Evolutionary conservation across 176 grass and related monocot species (phyloP), one percentile per base, ranked within the genome.

Genomic region (Melocanna baccifera): DNA sequence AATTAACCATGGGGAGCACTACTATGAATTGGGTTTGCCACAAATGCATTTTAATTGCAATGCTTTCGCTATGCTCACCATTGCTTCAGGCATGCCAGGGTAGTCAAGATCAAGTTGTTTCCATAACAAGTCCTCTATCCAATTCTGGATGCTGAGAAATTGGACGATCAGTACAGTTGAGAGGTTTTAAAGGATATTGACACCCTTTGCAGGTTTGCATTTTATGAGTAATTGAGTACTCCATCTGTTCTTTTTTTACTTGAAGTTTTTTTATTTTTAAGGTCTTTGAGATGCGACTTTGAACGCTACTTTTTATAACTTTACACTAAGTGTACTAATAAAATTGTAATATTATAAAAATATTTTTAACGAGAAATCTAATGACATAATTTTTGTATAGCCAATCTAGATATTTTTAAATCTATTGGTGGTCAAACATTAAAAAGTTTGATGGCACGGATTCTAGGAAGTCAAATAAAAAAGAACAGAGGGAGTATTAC

Each of bases 101-200:
- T 97, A 97, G 76, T 97, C 93, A 81, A 97, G 89, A 91, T 94
- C 92, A 63, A 97, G 92, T 55, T 94, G 95, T 77, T 92, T 92
- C 95, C 92, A 94, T 64, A 94, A 86, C 48, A 97, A 78, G 90
- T 97, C 95, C 69, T 91, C 90, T 76, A 94, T 91, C 95, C 95
- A 97, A 81, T 97, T 97, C 79, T 84, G 84, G 45, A 94, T 92
- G 90, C 92, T 97, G 90, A 80, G 68, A 87, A 83, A 77, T 65
- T 72, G 36, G 64, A 57, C 7, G 37, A 83, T 19, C 57, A 71
- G 68, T 16, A 73, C 20, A 25, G 67, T 69, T 53, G 30, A 12
- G 14, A 46, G 23, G 30, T 63, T 39, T 61, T 58, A 19, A 3
- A 55, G 29, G 56, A 87, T 45, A 62, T 76, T 77, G 64, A 52